Percentiles rank a stretch among this genome's conserved stretches.
phyloP scores from a whole-genome alignment of 2,329 filamentous ascomycete species.

The Fusarium piperis region DNA sequence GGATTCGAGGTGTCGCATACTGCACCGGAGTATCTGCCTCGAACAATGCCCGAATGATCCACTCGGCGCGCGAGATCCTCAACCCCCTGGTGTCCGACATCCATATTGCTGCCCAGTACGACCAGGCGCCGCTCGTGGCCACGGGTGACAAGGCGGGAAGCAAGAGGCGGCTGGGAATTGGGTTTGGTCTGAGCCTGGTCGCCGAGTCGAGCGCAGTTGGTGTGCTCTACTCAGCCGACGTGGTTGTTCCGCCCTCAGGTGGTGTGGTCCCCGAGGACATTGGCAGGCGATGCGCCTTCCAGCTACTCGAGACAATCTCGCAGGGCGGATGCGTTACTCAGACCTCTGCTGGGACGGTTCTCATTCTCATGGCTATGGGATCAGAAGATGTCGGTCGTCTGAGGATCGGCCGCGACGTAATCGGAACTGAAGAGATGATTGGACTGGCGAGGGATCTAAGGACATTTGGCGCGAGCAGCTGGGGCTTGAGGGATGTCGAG shows the following conservation, averaged over 20 bases:
- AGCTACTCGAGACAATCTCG: slow-evolving; percentile 84
- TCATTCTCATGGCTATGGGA: slow-evolving; percentile 97
- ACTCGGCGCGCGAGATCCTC: slow-evolving; percentile 84
- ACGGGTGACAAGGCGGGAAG: slow-evolving; percentile 63
- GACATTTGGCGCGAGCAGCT: slow-evolving; percentile 89
- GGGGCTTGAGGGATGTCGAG: slow-evolving; percentile 83
- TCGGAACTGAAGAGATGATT: slow-evolving; percentile 83
- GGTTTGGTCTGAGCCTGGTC: slow-evolving; percentile 90
- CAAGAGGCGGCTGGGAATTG: slow-evolving; percentile 79
- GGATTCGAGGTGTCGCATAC: slow-evolving; percentile 92
- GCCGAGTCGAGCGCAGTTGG: slow-evolving; percentile 88
- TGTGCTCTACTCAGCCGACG: slow-evolving; percentile 88
- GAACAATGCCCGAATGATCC: slow-evolving; percentile 96
- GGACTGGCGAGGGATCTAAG: slow-evolving; percentile 84
- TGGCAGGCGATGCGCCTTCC: slow-evolving; percentile 86
- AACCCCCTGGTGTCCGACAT: slow-evolving; percentile 90
- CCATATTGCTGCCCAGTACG: slow-evolving; percentile 86
- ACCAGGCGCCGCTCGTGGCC: slow-evolving; percentile 67
- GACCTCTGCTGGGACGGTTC: slow-evolving; percentile 76
- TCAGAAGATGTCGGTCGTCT: slow-evolving; percentile 93
- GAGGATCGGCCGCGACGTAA: slow-evolving; percentile 80
- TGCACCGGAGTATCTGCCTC: slow-evolving; percentile 89
- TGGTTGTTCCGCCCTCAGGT: slow-evolving; percentile 77
- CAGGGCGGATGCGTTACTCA: slow-evolving; percentile 83
- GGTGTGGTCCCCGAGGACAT: slow-evolving; percentile 90